Percentiles rank a stretch among this genome's conserved stretches.
These are phyloP conservation scores for Cornus suecica DNA, from an alignment of 148 eudicot species.

Conservation along the genomic window DNA sequence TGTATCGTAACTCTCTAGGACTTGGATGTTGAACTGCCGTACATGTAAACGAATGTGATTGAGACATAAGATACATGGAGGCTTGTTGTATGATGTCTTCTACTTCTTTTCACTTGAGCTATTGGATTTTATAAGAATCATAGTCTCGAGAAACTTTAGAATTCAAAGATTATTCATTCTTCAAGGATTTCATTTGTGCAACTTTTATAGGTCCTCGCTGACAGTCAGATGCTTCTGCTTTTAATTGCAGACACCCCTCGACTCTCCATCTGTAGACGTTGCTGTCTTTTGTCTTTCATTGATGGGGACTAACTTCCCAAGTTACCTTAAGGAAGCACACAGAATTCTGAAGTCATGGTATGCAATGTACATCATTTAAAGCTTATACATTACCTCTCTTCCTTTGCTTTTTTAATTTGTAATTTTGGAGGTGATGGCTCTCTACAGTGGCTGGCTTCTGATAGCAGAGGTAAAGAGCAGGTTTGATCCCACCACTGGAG, in stretches of 20 bases:
- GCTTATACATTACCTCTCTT: not conserved
- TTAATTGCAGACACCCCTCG: conserved; percentile 77
- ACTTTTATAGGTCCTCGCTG: not conserved
- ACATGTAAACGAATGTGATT: not conserved
- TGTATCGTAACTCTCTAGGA: too few species aligned
- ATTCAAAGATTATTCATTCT: not conserved
- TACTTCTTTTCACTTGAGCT: not conserved
- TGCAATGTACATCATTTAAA: not conserved
- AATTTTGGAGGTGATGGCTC: conserved; percentile 11
- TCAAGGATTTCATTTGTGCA: not conserved
- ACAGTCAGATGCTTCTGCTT: not conserved
- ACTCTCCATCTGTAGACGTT: conserved; percentile 69
- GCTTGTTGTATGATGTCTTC: not conserved
- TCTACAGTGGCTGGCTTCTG: conserved; percentile 83
- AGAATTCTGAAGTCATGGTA: conserved; percentile 86
- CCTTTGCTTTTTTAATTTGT: not conserved
- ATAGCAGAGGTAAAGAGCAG: conserved; percentile 98
- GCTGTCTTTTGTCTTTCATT: conserved; percentile 92
- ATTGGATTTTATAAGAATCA: not conserved
- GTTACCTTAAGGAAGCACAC: conserved; percentile 77
- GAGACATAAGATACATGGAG: not conserved
- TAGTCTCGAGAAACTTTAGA: not conserved
- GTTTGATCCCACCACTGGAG: conserved; percentile 81
- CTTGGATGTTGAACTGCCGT: too few species aligned
- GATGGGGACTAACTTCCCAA: conserved; percentile 85